phyloP scores from a whole-genome alignment of 2,329 filamentous ascomycete species.

The Zymoseptoria brevis region DNA sequence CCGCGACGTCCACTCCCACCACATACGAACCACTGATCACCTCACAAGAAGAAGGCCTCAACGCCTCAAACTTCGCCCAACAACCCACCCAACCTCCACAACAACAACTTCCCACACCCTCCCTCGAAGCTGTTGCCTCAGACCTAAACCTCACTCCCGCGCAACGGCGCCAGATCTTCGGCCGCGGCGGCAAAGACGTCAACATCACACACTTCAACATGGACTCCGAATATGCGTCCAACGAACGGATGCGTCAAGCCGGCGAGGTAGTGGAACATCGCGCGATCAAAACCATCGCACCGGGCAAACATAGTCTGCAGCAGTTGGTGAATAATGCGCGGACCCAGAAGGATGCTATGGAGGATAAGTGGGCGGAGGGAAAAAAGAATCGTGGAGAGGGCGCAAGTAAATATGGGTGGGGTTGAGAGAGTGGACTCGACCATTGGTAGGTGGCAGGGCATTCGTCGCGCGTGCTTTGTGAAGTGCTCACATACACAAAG shows the following conservation, averaged over 20 bases:
- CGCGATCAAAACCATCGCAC: constrained; percentile 71
- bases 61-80: not conserved
- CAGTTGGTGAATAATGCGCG: constrained; percentile 79
- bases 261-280: constrained; percentile 66
- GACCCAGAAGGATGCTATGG: constrained; percentile 75
- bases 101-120: constrained; percentile 33
- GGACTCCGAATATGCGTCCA: constrained; percentile 76
- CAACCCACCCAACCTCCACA: not conserved
- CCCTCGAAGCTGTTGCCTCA: constrained; percentile 62
- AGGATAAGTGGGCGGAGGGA: constrained; percentile 83
- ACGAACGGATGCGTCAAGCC: constrained; percentile 64
- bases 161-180: constrained; percentile 76
- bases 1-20: not conserved
- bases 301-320: constrained; percentile 81
- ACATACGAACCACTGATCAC: constrained; percentile 33
- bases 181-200: constrained; percentile 46
- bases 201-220: constrained; percentile 82
- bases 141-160: constrained; percentile 72
- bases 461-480: not conserved
- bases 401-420: constrained; percentile 19
- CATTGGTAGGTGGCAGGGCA: not conserved
- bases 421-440: not conserved
- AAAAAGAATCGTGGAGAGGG: constrained; percentile 67
- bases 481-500: not conserved
- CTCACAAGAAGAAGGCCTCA: constrained; percentile 1